These are phyloP conservation scores for Boletus vermiculosoides DNA, from an alignment of 768 basidiomycete genomes.

Conservation along the genomic window DNA sequence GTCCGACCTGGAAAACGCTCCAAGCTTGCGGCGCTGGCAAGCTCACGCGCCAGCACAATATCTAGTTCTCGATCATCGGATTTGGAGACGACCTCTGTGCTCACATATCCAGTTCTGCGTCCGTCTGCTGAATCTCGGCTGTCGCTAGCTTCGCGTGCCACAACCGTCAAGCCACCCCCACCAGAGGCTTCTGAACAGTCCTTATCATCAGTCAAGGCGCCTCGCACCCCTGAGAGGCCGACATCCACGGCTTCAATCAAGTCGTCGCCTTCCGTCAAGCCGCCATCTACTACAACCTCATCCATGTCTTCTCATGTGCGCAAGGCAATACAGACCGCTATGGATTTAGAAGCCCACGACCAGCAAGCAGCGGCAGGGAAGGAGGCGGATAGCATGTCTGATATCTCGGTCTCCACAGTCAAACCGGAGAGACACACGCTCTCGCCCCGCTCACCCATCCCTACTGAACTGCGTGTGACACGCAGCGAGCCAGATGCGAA, in stretches of 20 bases:
- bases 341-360: slow-evolving; percentile 60
- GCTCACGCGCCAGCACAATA: slow-evolving; percentile 54
- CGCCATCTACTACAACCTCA: slow-evolving; percentile 37
- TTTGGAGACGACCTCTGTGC: slow-evolving; percentile 56
- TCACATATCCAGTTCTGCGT: slow-evolving; percentile 69
- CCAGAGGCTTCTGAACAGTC: slow-evolving; percentile 24
- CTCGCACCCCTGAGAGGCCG: slow-evolving; percentile 23
- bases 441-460: slow-evolving; percentile 23
- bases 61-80: slow-evolving; percentile 55
- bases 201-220: slow-evolving; percentile 17
- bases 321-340: slow-evolving; percentile 65
- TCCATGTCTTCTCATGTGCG: slow-evolving; percentile 61
- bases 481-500: slow-evolving; percentile 18
- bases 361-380: slow-evolving; percentile 15
- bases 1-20: slow-evolving; percentile 46
- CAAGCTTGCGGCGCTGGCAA: slow-evolving; percentile 68
- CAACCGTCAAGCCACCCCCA: slow-evolving; percentile 11
- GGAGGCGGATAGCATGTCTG: slow-evolving; percentile 15
- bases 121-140: slow-evolving; percentile 59
- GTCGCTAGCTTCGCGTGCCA: slow-evolving; percentile 29
- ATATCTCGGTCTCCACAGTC: slow-evolving; percentile 23
- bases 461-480: slow-evolving; percentile 9
- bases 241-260: slow-evolving; percentile 20
- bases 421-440: slow-evolving; percentile 21
- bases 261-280: slow-evolving; percentile 25